Conservation (phyloP, 192 early-diverging fungal species). For the Dissophora ornata region DNA sequence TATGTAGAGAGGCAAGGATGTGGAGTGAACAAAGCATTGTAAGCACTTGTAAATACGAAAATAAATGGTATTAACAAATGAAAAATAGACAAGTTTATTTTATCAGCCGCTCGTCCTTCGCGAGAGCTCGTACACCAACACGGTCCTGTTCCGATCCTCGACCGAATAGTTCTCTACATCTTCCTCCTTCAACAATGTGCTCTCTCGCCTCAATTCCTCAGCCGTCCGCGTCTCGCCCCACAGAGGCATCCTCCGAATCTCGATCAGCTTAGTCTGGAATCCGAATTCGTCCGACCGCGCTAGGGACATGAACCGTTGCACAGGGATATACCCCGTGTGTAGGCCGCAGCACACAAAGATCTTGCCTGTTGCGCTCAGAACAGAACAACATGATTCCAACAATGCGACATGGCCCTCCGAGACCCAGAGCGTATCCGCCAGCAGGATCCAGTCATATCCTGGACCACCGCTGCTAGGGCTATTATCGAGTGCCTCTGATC, state of each 20-base stretch:
- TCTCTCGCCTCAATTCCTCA: slow-evolving; percentile 34
- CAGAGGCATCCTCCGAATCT: slow-evolving; percentile 27
- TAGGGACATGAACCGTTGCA: slow-evolving; percentile 35
- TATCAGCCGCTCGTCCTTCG: no score
- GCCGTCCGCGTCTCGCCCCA: slow-evolving; percentile 32
- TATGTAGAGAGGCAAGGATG: no score
- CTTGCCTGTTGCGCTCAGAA: slow-evolving; percentile 26
- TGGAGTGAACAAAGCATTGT: no score
- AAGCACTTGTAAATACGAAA: no score
- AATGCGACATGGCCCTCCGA: slow-evolving; percentile 37
- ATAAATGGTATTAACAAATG: no score
- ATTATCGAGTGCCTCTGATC: no score
- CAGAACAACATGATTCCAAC: slow-evolving; percentile 22
- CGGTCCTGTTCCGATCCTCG: slow-evolving; percentile 42
- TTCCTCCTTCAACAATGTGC: slow-evolving; percentile 22
- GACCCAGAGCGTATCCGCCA: slow-evolving; percentile 49
- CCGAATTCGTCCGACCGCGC: slow-evolving; percentile 17
- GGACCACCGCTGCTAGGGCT: background rate
- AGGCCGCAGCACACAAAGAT: slow-evolving; percentile 46
- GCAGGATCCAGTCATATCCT: slow-evolving; percentile 42
- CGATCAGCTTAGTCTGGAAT: slow-evolving; percentile 15
- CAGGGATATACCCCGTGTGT: slow-evolving; percentile 32
- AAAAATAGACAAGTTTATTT: no score
- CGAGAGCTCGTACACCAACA: slow-evolving; percentile 37
- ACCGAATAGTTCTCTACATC: slow-evolving; percentile 32